These are phyloP conservation scores for Filobasidium uniguttulatum DNA, from an alignment of 1,284 basidiomycete genomes.

Conservation along the genomic window DNA sequence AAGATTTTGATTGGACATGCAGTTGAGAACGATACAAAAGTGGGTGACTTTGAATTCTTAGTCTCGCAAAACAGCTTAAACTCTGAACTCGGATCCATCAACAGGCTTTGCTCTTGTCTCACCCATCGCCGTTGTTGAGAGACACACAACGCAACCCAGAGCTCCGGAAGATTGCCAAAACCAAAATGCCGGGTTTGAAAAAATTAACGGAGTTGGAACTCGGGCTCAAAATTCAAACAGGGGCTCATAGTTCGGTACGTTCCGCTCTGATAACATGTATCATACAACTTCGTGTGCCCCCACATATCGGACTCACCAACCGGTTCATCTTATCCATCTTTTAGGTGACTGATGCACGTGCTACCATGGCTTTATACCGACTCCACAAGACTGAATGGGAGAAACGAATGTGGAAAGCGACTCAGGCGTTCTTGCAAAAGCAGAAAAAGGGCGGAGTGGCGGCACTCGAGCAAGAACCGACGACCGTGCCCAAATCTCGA, in stretches of 20 bases:
- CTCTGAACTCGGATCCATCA: neutral
- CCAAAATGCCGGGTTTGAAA: conserved; percentile 59
- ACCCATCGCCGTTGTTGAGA: conserved; percentile 61
- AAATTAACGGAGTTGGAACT: conserved; percentile 71
- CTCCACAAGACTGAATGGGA: conserved; percentile 83
- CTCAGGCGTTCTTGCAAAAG: conserved; percentile 27
- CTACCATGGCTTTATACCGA: conserved; percentile 89
- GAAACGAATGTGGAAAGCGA: conserved; percentile 30
- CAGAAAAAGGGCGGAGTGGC: conserved; percentile 18
- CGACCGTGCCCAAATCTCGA: no score
- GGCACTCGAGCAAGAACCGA: conserved; percentile 27
- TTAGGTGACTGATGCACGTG: conserved; percentile 81
- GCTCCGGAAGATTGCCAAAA: conserved; percentile 43
- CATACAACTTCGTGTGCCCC: no score
- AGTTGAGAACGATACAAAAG: conserved; percentile 80
- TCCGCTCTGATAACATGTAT: conserved; percentile 17
- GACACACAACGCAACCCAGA: conserved; percentile 61
- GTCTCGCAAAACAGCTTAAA: neutral
- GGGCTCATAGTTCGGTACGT: conserved; percentile 72
- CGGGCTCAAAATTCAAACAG: conserved; percentile 68
- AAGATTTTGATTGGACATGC: conserved; percentile 87
- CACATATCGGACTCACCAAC: no score
- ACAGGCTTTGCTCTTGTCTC: conserved; percentile 76
- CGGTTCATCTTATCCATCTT: neutral
- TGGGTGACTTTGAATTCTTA: conserved; percentile 24